Conservation (phyloP, 1,284 basidiomycete genomes). For the Ceratobasidium sp. region DNA sequence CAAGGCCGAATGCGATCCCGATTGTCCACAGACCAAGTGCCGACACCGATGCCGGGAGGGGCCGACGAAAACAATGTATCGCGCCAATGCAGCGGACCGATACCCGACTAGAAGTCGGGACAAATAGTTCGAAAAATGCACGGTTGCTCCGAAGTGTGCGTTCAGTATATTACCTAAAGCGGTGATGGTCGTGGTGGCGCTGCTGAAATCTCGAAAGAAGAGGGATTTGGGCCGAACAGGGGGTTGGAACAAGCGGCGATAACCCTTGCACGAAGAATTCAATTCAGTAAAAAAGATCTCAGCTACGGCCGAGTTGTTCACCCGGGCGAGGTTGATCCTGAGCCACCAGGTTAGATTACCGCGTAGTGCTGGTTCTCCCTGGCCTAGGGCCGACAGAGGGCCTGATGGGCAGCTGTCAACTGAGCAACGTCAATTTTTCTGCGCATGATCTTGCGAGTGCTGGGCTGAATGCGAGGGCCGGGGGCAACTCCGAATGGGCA, state of each 20-base stretch:
- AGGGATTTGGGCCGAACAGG: too few relatives aligned
- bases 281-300: constrained; percentile 2
- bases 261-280: not conserved
- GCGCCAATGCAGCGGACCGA: not conserved
- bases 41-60: not conserved
- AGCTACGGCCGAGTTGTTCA: not conserved
- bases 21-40: not conserved
- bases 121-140: not conserved
- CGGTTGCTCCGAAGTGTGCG: not conserved
- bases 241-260: not conserved
- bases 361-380: not conserved
- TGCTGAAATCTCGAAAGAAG: not conserved
- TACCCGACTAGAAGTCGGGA: constrained; percentile 1
- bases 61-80: not conserved
- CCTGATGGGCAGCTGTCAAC: constrained; percentile 9
- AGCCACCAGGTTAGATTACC: constrained; percentile 14
- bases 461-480: not conserved
- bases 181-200: not conserved
- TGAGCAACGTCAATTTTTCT: not conserved
- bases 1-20: not conserved
- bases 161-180: constrained; percentile 10
- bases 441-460: not conserved
- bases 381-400: constrained; percentile 10
- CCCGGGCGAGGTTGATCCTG: constrained; percentile 1
- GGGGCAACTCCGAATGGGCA: not conserved